These are phyloP conservation scores for Biancaea sappan DNA, from an alignment of 306 rosid genomes.

Conservation along the genomic window DNA sequence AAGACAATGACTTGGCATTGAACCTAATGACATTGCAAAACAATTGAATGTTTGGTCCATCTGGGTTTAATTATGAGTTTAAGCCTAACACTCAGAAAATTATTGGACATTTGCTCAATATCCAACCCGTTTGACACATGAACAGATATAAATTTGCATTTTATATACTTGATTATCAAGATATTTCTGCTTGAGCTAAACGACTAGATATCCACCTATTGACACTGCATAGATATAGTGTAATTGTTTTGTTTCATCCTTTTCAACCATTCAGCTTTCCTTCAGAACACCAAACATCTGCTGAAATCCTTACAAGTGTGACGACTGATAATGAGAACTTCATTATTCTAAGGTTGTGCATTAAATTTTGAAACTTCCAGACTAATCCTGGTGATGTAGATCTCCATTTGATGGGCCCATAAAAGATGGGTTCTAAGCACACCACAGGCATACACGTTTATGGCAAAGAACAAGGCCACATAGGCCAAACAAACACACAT, in stretches of 20 bases:
- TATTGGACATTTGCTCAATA: neutral
- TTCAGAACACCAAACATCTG: neutral
- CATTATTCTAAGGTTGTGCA: neutral
- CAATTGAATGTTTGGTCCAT: neutral
- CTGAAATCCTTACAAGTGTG: neutral
- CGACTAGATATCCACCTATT: neutral
- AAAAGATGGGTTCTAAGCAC: slow-evolving; percentile 31
- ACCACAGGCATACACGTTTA: slow-evolving; percentile 43
- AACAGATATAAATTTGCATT: too few species aligned
- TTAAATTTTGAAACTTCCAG: neutral
- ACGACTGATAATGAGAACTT: too few species aligned
- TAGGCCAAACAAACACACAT: slow-evolving; percentile 41
- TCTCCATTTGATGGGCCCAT: slow-evolving; percentile 18
- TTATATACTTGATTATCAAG: too few species aligned
- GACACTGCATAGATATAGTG: neutral
- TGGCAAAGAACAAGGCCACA: slow-evolving; percentile 53
- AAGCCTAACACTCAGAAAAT: neutral
- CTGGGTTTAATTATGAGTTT: too few species aligned
- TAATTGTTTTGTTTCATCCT: neutral
- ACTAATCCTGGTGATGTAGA: slow-evolving; percentile 22
- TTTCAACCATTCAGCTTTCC: neutral
- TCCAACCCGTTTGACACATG: neutral
- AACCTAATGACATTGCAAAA: neutral
- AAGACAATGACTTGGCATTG: neutral
- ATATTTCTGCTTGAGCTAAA: neutral